These are phyloP conservation scores for Picochlorum sp. DNA, from an alignment of 139 green algal species.

Conservation along the genomic window DNA sequence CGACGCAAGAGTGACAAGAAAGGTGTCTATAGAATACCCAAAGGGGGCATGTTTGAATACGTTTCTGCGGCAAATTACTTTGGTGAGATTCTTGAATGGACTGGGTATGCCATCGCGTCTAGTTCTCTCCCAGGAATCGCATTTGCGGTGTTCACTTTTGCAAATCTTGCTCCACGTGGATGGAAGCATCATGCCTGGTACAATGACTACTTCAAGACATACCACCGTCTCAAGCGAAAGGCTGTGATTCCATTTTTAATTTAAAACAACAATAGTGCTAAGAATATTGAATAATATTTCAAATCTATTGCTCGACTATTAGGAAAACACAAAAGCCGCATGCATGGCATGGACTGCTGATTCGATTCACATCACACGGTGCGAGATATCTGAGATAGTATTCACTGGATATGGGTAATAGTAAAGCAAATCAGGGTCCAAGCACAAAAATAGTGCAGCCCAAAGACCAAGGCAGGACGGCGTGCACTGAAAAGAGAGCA, in stretches of 20 bases:
- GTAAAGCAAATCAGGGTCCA: not conserved
- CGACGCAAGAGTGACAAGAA: slow-evolving; percentile 34
- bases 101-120: slow-evolving; percentile 43
- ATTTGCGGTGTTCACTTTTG: slow-evolving; percentile 61
- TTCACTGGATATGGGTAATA: not conserved
- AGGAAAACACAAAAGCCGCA: not conserved
- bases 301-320: not conserved
- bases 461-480: slow-evolving; percentile 58
- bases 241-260: slow-evolving; percentile 50
- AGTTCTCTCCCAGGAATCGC: slow-evolving; percentile 30
- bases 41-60: slow-evolving; percentile 57
- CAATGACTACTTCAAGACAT: slow-evolving; percentile 10
- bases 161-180: slow-evolving; percentile 52
- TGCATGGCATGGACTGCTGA: not conserved
- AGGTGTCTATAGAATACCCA: slow-evolving; percentile 62
- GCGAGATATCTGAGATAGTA: not conserved
- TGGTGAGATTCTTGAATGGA: slow-evolving; percentile 65
- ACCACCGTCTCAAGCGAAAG: slow-evolving; percentile 14
- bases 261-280: not conserved
- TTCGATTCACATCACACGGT: no score
- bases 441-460: slow-evolving; percentile 43
- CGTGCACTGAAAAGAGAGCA: slow-evolving; percentile 48
- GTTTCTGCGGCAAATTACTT: slow-evolving; percentile 70
- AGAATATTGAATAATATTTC: not conserved
- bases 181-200: slow-evolving; percentile 36